Percentiles rank a stretch among this genome's conserved stretches.
Evolutionary conservation across 2,329 filamentous ascomycete genomes (phyloP).

Genomic region (Phaeosphaeria sp.): DNA sequence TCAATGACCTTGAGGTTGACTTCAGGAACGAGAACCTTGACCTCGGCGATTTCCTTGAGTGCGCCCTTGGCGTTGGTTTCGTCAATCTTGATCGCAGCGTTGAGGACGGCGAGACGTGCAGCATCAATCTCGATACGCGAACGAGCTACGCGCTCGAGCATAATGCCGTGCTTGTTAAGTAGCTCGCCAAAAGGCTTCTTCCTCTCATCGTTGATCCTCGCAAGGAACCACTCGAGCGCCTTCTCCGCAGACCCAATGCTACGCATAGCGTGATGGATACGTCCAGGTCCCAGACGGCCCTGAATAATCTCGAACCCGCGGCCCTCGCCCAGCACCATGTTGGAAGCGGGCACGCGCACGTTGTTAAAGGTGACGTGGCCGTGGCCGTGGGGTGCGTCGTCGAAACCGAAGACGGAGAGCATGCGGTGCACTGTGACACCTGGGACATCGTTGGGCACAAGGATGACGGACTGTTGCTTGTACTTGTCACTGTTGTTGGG

Average conservation of each 20-base stretch:
- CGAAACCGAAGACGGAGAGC: constrained; percentile 92
- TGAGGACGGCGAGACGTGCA: constrained; percentile 86
- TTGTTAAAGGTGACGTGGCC: constrained; percentile 90
- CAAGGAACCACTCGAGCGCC: constrained; percentile 93
- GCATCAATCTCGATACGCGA: constrained; percentile 94
- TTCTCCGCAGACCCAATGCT: constrained; percentile 89
- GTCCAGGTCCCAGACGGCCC: constrained; percentile 90
- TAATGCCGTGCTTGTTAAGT: constrained; percentile 87
- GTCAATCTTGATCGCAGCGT: constrained; percentile 95
- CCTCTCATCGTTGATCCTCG: constrained; percentile 87
- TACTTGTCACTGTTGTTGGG: constrained; percentile 77
- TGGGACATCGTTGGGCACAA: constrained; percentile 80
- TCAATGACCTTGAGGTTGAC: constrained; percentile 88
- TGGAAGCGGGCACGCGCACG: constrained; percentile 82
- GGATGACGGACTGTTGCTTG: constrained; percentile 89
- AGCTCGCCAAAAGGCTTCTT: constrained; percentile 93
- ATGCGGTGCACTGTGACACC: constrained; percentile 94
- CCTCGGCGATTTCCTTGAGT: constrained; percentile 91
- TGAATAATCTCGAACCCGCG: constrained; percentile 98
- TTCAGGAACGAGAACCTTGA: constrained; percentile 88
- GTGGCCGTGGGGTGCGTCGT: constrained; percentile 98
- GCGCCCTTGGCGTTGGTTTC: constrained; percentile 85
- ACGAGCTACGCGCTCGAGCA: constrained; percentile 92
- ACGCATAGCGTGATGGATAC: constrained; percentile 98
- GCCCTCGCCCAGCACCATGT: constrained; percentile 90